Percentiles rank a stretch among this genome's conserved stretches.
Conservation (phyloP, 2,329 filamentous ascomycete species). For the Chalara sp. region DNA sequence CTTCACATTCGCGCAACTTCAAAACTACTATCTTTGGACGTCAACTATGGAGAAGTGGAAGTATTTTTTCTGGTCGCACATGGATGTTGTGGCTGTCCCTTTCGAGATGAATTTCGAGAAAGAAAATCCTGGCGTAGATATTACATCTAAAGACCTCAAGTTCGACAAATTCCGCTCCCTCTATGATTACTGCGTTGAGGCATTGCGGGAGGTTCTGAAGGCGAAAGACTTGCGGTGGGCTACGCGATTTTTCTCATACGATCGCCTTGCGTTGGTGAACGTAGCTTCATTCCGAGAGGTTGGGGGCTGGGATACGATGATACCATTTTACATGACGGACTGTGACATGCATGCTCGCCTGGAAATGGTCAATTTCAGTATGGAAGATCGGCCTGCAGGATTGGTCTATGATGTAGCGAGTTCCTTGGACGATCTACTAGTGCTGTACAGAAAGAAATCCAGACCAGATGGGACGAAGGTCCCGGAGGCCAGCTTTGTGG, state of each 20-base stretch:
- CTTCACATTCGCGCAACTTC: conserved; percentile 46
- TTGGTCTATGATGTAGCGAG: conserved; percentile 40
- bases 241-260: conserved; percentile 50
- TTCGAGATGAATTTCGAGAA: conserved; percentile 26
- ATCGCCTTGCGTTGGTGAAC: conserved; percentile 51
- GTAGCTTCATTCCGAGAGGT: conserved; percentile 38
- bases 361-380: conserved; percentile 38
- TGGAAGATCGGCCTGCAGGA: conserved; percentile 32
- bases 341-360: conserved; percentile 48
- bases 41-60: conserved; percentile 36
- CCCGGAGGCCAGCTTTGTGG: neutral
- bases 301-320: conserved; percentile 50
- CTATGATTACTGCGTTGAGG: conserved; percentile 3
- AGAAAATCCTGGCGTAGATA: neutral
- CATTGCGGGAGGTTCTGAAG: conserved; percentile 2
- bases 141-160: neutral
- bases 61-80: conserved; percentile 48
- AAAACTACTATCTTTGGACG: conserved; percentile 44
- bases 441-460: conserved; percentile 33
- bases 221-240: conserved; percentile 34
- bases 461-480: neutral
- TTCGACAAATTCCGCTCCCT: neutral
- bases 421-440: conserved; percentile 38
- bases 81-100: conserved; percentile 42
- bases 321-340: conserved; percentile 52